Conservation (phyloP, 2,329 filamentous ascomycete species). For the Cytospora piceae region DNA sequence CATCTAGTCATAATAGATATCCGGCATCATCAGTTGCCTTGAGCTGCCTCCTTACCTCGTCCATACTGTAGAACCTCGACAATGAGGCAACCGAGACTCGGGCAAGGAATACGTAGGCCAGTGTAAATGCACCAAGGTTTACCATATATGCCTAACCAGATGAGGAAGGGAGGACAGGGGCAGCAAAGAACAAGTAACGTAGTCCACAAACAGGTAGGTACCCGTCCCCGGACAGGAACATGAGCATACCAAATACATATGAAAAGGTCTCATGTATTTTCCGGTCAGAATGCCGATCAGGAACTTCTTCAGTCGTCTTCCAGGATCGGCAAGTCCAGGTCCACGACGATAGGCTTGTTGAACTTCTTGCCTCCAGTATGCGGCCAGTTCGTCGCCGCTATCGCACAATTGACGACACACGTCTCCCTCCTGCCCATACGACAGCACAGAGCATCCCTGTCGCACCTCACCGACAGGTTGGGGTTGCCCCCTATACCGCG, state of each 20-base stretch:
- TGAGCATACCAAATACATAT: neutral
- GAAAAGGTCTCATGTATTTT: neutral
- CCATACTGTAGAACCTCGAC: conserved; percentile 65
- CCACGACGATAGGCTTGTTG: conserved; percentile 83
- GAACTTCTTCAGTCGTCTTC: conserved; percentile 28
- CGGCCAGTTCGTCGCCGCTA: conserved; percentile 70
- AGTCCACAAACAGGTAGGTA: neutral
- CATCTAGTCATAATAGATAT: conserved; percentile 71
- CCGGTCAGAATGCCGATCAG: neutral
- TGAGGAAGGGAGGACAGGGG: neutral
- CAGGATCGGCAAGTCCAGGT: conserved; percentile 71
- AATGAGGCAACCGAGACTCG: conserved; percentile 77
- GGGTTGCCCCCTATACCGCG: conserved; percentile 47
- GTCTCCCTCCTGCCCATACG: conserved; percentile 64
- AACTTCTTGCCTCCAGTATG: conserved; percentile 65
- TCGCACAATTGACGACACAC: conserved; percentile 78
- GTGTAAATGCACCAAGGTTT: neutral
- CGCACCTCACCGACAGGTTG: conserved; percentile 43
- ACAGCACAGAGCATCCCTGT: conserved; percentile 46
- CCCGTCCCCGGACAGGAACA: neutral
- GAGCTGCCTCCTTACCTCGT: conserved; percentile 66
- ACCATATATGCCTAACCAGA: neutral
- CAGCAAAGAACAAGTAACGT: neutral
- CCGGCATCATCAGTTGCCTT: conserved; percentile 52
- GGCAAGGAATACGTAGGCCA: conserved; percentile 77